phyloP scores from a whole-genome alignment of 768 basidiomycete genomes.

The Pulveroboletus sp. region DNA sequence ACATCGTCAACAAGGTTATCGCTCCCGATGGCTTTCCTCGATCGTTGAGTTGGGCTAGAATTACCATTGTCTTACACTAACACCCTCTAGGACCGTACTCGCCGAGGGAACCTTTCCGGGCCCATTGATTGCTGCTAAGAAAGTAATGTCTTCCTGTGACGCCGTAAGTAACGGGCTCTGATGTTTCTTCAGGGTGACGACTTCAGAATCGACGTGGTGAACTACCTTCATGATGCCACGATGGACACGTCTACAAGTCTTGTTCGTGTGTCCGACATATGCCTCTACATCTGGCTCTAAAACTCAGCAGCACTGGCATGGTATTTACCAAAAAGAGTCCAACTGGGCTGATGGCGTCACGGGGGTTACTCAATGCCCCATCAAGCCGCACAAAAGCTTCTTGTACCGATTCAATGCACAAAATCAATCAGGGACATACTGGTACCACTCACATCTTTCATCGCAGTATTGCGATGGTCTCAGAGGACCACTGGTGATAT shows the following conservation, averaged over 20 bases:
- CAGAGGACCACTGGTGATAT: constrained; percentile 33
- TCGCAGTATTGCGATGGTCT: constrained; percentile 37
- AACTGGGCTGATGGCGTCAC: constrained; percentile 44
- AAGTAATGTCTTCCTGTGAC: constrained; percentile 16
- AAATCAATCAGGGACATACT: constrained; percentile 26
- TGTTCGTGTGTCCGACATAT: constrained; percentile 28
- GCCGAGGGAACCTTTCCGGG: constrained; percentile 42
- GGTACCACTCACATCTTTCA: constrained; percentile 36
- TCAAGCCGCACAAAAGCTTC: constrained; percentile 16
- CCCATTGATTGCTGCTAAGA: constrained; percentile 38
- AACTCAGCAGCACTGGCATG: constrained; percentile 49
- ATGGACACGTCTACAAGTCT: constrained; percentile 51
- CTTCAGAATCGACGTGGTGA: constrained; percentile 41
- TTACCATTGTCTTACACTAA: background rate
- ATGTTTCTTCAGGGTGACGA: constrained; percentile 30
- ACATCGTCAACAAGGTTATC: constrained; percentile 39
- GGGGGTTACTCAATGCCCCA: constrained; percentile 35
- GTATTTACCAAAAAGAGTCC: constrained; percentile 39
- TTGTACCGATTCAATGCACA: constrained; percentile 17
- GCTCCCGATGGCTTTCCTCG: constrained; percentile 45
- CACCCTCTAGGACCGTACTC: constrained; percentile 34
- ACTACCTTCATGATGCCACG: constrained; percentile 40
- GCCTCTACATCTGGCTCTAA: background rate
- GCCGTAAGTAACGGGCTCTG: background rate
- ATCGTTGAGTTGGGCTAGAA: constrained; percentile 29